Conservation (phyloP, 78 protist species). For the Dictyostelium brefeldianum region DNA sequence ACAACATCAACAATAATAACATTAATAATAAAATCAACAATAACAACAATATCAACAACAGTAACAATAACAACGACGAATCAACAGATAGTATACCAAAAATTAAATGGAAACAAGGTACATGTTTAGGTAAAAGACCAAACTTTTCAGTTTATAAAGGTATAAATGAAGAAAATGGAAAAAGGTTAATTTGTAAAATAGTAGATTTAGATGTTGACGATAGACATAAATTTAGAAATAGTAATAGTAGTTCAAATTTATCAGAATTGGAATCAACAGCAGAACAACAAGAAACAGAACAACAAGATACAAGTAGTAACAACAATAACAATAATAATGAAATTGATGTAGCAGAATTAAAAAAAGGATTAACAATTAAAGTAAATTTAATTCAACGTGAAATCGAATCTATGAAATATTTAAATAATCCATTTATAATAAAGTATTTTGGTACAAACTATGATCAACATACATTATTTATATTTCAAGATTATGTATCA, state of each 20-base stretch:
- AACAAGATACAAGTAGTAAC: not conserved
- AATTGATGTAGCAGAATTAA: not conserved
- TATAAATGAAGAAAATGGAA: constrained; percentile 1
- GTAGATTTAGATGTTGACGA: constrained; percentile 6
- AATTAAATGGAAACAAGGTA: constrained; percentile 53
- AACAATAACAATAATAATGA: not conserved
- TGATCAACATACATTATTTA: constrained; percentile 1
- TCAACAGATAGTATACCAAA: constrained; percentile 10
- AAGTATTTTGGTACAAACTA: constrained; percentile 34
- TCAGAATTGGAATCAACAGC: too few relatives aligned
- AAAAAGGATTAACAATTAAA: not conserved
- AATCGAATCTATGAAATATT: constrained; percentile 48
- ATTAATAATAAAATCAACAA: not conserved
- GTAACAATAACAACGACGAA: not conserved
- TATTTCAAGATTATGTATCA: constrained; percentile 34
- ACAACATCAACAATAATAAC: not conserved
- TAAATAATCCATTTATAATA: constrained; percentile 24
- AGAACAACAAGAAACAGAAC: too few relatives aligned
- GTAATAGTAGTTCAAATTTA: not conserved
- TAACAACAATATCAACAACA: not conserved
- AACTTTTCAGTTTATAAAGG: constrained; percentile 9
- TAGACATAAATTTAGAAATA: not conserved
- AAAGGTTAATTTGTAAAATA: not conserved
- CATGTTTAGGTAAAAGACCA: not conserved
- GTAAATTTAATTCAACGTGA: constrained; percentile 39